Base-by-base conservation (phyloP, 1,139 yeast genomes). In the Yamadazyma oceani region DNA sequence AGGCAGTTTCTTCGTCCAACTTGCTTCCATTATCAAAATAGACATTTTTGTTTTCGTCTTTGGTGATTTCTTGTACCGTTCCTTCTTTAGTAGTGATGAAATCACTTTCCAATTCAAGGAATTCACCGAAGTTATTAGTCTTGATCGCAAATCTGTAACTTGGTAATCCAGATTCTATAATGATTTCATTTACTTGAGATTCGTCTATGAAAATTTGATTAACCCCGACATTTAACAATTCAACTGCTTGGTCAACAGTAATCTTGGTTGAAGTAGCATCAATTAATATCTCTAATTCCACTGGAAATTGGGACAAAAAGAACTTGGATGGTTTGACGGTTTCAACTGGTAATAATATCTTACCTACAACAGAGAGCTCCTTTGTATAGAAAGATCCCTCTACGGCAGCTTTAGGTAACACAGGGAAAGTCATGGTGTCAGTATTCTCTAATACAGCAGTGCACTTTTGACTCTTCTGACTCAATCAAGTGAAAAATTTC, bases 211-310 rank as follows among this genome's bases (percentile, higher is more conserved):
- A 66, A 2, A 86, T 55, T 13, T 70, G 69, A 25, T 64, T 55
- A 14, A 84, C 78, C 22, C 96, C 96, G 37, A 73, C 72, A 54
- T 89, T 88, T 46, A 86, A 72, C 26, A 86, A 55, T 10, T 66
- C 70, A 27, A 85, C 67, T 17, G 77, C 55, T 26, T 66, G 62
- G 40, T 81, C 83, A 11, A 57, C 53, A 13, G 54, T 37, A 19
- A 61, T 48, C 4, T 37, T 40, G 4, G 45, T 34, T 12, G 43
- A 39, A 4, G 60, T 46, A 12, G 65, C 64, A 47, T 68, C 74
- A 24, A 76, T 70, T 35, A 53, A 54, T 13, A 68, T 53, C 17
- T 57, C 58, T 28, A 66, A 50, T 21, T 57, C 54, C 26, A 51
- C 34, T 9, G 75, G 74, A 42, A 63, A 69, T 31, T 53, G 53